Base-by-base conservation (phyloP, 306 rosid species). In the Fragaria ananassa region DNA sequence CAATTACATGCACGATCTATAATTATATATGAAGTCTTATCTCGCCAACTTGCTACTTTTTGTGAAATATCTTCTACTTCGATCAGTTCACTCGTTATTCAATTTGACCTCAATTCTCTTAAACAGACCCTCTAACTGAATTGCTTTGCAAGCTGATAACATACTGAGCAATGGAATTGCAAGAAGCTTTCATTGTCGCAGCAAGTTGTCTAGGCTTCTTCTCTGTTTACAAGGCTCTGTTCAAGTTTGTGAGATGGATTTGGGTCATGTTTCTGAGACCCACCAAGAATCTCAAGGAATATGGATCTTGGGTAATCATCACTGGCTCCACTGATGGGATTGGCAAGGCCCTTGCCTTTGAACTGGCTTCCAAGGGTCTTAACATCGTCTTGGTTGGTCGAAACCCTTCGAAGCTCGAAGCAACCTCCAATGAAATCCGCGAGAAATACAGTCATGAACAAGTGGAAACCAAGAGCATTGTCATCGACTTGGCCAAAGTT, bases 321-420 rank as follows among this genome's bases (percentile, higher is more conserved):
- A 93, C 96, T 0, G 97, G 98, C 19, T 79, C 98, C 64, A 91
- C 96, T 0, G 96, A 85, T 53, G 98, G 98, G 8, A 91, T 93
- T 4, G 97, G 97, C 8, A 93, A 86, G 79, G 86, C 89, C 77
- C 25, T 93, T 35, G 90, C 97, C 19, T 68, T 81, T 25, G 85
- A 91, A 65, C 31, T 91, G 15, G 91, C 91, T n/a, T 78, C 81
- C 0, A 81, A 88, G 69, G 93, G 97, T n/a, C 82, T 78, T 6
- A 78, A 78, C 61, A 68, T 82, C 4, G 41, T 82, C 29, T 64
- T 82, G 62, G 71, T 75, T 34, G 78, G 62, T 45, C 83, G 90
- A 62, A 79, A 50, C 80, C 57, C 78, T 62, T 7, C 39, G 3
- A 86, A 83, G 70, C 92, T 91, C 2, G 74, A 80, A 70, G 34